phyloP scores from a whole-genome alignment of 2,329 filamentous ascomycete genomes.

The Iodosphaeria phyllophila region DNA sequence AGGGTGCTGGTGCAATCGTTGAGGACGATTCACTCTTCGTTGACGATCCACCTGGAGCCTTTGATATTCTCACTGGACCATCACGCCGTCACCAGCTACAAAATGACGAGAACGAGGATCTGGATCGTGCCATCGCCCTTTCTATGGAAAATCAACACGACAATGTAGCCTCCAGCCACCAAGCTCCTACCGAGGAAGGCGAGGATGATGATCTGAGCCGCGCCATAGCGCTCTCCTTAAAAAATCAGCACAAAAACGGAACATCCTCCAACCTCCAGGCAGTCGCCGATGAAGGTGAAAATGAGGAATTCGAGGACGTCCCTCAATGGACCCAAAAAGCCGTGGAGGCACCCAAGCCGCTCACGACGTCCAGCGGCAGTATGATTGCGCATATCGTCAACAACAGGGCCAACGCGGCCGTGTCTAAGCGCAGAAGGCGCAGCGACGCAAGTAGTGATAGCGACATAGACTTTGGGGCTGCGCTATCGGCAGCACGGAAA shows the following conservation, averaged over 20 bases:
- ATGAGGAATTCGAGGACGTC: constrained; percentile 30
- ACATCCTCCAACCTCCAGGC: constrained; percentile 3
- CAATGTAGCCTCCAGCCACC: no score
- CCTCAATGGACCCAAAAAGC: constrained; percentile 36
- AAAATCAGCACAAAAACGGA: constrained; percentile 32
- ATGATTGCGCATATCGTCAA: constrained; percentile 61
- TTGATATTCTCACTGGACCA: no score
- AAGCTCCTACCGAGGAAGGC: no score
- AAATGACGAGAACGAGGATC: constrained; percentile 2
- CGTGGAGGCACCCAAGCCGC: constrained; percentile 29
- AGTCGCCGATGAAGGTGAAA: constrained; percentile 17
- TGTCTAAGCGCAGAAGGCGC: constrained; percentile 26
- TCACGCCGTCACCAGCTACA: constrained; percentile 11
- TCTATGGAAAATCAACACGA: constrained; percentile 7
- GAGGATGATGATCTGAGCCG: constrained; percentile 48
- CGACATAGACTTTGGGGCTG: constrained; percentile 64
- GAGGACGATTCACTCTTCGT: constrained; percentile 36
- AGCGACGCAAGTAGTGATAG: constrained; percentile 46
- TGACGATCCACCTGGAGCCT: no score
- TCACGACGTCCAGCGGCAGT: constrained; percentile 29
- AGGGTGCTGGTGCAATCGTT: constrained; percentile 9
- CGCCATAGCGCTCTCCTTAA: constrained; percentile 73
- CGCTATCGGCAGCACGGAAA: constrained; percentile 53
- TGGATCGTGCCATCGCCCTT: constrained; percentile 4
- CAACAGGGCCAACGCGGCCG: constrained; percentile 45